phyloP scores from a whole-genome alignment of 495 filamentous ascomycete genomes.

The Sabuloglossum arenarium region DNA sequence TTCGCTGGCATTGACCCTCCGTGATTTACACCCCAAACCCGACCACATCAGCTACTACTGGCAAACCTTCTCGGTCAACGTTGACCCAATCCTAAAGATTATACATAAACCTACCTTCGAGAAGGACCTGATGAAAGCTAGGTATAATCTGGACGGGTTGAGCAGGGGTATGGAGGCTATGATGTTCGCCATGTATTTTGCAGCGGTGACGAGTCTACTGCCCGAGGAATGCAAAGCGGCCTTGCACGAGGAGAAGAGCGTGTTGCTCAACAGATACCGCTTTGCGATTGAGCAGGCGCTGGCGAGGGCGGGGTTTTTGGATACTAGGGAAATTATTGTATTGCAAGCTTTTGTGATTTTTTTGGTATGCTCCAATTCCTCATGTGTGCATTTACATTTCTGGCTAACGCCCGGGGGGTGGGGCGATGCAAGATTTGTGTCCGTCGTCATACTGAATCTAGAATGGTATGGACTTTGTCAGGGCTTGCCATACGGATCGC shows the following conservation, averaged over 20 bases:
- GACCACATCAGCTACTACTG: slow-evolving; percentile 25
- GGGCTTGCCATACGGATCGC: slow-evolving; percentile 23
- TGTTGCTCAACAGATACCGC: slow-evolving; percentile 43
- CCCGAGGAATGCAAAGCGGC: slow-evolving; percentile 27
- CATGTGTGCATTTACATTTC: not conserved
- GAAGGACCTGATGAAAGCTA: slow-evolving; percentile 23
- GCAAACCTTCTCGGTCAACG: slow-evolving; percentile 47
- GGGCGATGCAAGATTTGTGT: not conserved
- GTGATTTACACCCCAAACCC: slow-evolving; percentile 16
- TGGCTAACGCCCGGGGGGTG: not conserved
- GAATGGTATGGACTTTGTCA: slow-evolving; percentile 18
- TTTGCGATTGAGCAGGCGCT: slow-evolving; percentile 67
- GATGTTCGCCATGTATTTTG: slow-evolving; percentile 63
- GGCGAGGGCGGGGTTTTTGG: slow-evolving; percentile 51
- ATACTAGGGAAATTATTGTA: slow-evolving; percentile 50
- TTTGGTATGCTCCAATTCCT: slow-evolving; percentile 21
- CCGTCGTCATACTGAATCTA: slow-evolving; percentile 1
- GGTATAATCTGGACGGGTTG: slow-evolving; percentile 30
- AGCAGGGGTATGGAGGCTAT: slow-evolving; percentile 45
- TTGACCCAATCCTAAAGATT: slow-evolving; percentile 50
- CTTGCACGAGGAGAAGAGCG: slow-evolving; percentile 32
- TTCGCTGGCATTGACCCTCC: slow-evolving; percentile 7
- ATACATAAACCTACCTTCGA: slow-evolving; percentile 40
- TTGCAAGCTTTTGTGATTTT: slow-evolving; percentile 66
- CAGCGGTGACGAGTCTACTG: slow-evolving; percentile 46